Base-by-base conservation (phyloP, 257 asterid species). In the Salvia miltiorrhiza region DNA sequence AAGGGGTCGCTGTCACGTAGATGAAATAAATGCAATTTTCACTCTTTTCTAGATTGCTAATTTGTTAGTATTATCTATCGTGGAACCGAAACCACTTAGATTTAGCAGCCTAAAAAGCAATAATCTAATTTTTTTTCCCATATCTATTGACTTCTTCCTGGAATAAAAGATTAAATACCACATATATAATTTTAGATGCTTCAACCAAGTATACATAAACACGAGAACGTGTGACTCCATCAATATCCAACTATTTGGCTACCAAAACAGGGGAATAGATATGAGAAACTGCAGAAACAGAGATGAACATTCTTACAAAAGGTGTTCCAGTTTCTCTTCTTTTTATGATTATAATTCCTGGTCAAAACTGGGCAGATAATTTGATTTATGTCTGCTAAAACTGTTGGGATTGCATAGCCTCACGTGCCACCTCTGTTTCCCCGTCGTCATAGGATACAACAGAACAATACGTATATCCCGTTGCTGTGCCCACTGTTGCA, bases 401-500 rank as follows among this genome's bases (percentile, higher is more conserved):
- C 66, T 66, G 73, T 33, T 40, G 63, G 26, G 45, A 69, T 69
- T 45, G 21, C 44, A 10, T 24, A 13, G 37, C 37, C 37, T 26
- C 37, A 11, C 4, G 35, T 17, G 17, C 37, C 60, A 13, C 37
- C 60, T 54, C 35, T 53, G 10, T 53, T 24, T 32, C 60, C n/a
- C 43, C 12, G 3, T 35, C 1, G 37, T 53, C 1, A 3, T 24
- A 12, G 35, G 35, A 53, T 23, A 53, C 59, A 23, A 53, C 17
- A 53, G 33, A 23, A n/a, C 60, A 12, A 10, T 5, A 24, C 16
- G 17, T 8, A 52, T 4, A 20, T 45, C 23, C 61, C 49, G 7
- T 40, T 69, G 59, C 61, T 65, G 67, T 12, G 60, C 28, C 71
- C 67, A 69, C 41, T 54, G 40, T 62, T 62, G 52, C 26, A 73